Percentiles rank a stretch among this genome's conserved stretches.
These are phyloP conservation scores for Cyberlindnera japonica DNA, from an alignment of 805 yeast genomes.

Conservation along the genomic window DNA sequence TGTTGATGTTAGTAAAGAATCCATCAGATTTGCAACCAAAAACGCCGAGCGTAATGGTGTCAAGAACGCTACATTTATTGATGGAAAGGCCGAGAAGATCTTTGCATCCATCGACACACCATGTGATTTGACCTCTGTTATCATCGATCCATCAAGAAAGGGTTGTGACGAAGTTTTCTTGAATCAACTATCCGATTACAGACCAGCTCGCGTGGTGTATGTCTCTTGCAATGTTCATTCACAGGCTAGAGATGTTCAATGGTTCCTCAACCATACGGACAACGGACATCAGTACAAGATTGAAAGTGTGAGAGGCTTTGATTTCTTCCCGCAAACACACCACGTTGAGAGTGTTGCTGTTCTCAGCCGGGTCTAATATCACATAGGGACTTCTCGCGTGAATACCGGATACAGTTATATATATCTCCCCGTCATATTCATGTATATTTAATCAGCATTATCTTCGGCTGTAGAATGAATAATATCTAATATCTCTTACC, in stretches of 20 bases:
- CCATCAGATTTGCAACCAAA: conserved; percentile 79
- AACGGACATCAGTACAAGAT: conserved; percentile 62
- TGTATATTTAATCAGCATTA: not conserved
- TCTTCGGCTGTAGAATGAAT: not conserved
- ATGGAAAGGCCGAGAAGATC: conserved; percentile 89
- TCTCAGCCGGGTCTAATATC: conserved; percentile 34
- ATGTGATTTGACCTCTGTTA: conserved; percentile 73
- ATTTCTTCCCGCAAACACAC: conserved; percentile 93
- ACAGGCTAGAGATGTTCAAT: conserved; percentile 91
- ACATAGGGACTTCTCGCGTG: not conserved
- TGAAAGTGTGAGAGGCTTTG: conserved; percentile 89
- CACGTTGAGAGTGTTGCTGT: conserved; percentile 90
- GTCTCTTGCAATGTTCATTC: conserved; percentile 97
- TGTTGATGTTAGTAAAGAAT: conserved; percentile 89
- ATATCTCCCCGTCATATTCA: not conserved
- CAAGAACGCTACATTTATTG: conserved; percentile 75
- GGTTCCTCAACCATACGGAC: conserved; percentile 63
- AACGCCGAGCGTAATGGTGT: conserved; percentile 78
- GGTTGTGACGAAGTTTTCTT: conserved; percentile 91
- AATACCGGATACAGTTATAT: conserved; percentile 1
- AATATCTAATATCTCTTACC: not conserved
- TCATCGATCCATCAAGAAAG: conserved; percentile 95
- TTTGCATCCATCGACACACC: conserved; percentile 79
- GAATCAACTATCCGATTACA: conserved; percentile 77
- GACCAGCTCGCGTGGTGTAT: conserved; percentile 86